These are phyloP conservation scores for Chaetomium sp. DNA, from an alignment of 2,329 filamentous ascomycete species.

Conservation along the genomic window DNA sequence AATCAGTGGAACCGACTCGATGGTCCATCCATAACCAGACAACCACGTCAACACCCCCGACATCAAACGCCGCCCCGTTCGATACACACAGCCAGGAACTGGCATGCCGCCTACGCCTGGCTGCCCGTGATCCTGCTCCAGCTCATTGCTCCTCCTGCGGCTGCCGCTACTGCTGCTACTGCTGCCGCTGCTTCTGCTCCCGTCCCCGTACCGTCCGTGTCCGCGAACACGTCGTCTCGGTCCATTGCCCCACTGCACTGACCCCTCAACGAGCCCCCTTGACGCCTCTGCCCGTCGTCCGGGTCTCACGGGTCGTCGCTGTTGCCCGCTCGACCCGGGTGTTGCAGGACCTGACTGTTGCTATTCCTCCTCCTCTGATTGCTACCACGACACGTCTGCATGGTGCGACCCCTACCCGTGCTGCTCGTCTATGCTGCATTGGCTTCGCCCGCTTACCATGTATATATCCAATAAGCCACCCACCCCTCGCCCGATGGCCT, in stretches of 20 bases:
- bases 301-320: conserved; percentile 21
- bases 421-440: conserved; percentile 27
- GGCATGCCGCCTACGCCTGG: conserved; percentile 24
- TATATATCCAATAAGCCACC: conserved; percentile 34
- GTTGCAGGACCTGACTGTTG: not conserved
- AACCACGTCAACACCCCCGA: conserved; percentile 23
- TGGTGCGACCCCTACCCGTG: conserved; percentile 30
- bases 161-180: not conserved
- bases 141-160: no score
- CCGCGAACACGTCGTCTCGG: conserved; percentile 22
- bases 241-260: conserved; percentile 19
- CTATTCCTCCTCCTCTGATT: conserved; percentile 10
- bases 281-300: conserved; percentile 12
- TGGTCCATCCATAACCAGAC: conserved; percentile 24
- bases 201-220: conserved; percentile 26
- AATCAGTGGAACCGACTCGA: conserved; percentile 4
- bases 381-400: conserved; percentile 33
- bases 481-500: conserved; percentile 26
- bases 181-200: conserved; percentile 8
- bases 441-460: conserved; percentile 27
- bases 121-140: not conserved
- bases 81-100: conserved; percentile 15
- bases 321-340: conserved; percentile 17
- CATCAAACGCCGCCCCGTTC: conserved; percentile 8
- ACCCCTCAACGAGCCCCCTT: conserved; percentile 12